Base-by-base conservation (phyloP, 2,329 filamentous ascomycete genomes). In the Aspergillus viridinutans region DNA sequence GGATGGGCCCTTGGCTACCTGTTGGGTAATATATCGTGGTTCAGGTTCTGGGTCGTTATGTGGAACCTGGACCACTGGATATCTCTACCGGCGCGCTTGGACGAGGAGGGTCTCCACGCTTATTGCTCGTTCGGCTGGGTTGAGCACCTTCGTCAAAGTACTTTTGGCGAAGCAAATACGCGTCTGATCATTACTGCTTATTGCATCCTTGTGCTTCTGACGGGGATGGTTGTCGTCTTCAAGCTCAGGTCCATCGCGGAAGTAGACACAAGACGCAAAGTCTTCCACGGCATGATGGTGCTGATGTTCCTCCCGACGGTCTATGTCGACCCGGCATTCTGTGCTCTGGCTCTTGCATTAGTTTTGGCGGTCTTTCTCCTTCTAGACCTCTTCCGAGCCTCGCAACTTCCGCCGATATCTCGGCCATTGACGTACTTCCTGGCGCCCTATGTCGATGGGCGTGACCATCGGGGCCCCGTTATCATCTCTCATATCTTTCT, bases 281-380 rank as follows among this genome's bases (percentile, higher is more conserved):
- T 97, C 25, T 99, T 99, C 72, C 94, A 99, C 73, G 95, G 95
- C 64, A 96, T 93, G 83, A 97, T 97, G 89, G 93, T 97, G 7
- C 86, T 86, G 55, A 97, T 99, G 90, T 87, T 99, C 55, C 81
- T 97, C 1, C 92, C 94, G 0, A 86, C 90, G 1, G 90, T 88
- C 2, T 97, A 86, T 70, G 78, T 97, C 61, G 94, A 99, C 72
- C 93, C 94, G 0, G 81, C 87, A 43, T 97, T 90, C 72, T 86
- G 87, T 51, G 85, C 89, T 1, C 79, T 99, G 12, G 90, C 92
- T 0, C 80, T 97, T n/a, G 81, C 83, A 0, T 77, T 97, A 32
- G 85, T 92, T 26, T 82, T 99, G 38, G 86, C 89, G 3, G 81
- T 95, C 53, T 99, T 99, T 69, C 79, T 97, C 14, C 80, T 97